Evolutionary conservation across 805 yeast species (phyloP), one percentile per base, ranked within the genome.

Genomic region (Candida sonorensis): DNA sequence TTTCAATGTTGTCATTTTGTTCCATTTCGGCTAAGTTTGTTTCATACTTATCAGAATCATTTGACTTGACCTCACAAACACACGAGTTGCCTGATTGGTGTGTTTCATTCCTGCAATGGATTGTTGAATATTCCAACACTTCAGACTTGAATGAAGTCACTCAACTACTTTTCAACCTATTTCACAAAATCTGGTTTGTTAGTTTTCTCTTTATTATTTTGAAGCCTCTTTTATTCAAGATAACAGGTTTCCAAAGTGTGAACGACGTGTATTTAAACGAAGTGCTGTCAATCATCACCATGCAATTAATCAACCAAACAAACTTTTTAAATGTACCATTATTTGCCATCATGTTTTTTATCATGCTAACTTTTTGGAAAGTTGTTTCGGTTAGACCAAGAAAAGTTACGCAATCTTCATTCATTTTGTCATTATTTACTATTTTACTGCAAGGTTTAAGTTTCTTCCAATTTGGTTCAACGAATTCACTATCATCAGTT

Each of bases 401-500:
- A 32, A 41, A 23, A 29, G 12, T 22, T 36, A 2, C 29, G 23
- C 26, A 28, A 21, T 29, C 29, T 23, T 38, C 44, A 13, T 53
- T 37, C 39, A 34, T 38, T 4, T 31, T 50, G 4, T 35, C 57
- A 0, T 26, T 64, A 4, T 56, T 69, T 36, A 58, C 61, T 2
- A 41, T 86, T 3, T 53, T 81, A 15, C 42, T 86, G 30, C 94
- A 86, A 51, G 78, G 85, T 44, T 62, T 86, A 26, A 61, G 87
- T 0, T 92, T 90, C 52, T 92, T 84, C 61, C 83, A 84, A 14
- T 67, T 81, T 53, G 97, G 97, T 0, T 85, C 84, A 31, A 87
- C 97, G 0, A 92, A 92, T 50, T 85, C 95, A 24, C 67, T 92
- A 44, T 90, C 97, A 0, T 81, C 97, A 0, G 77, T 92, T 15